Evolutionary conservation across 495 filamentous ascomycete species (phyloP).

Genomic region (Staphylotrichum longicolle): DNA sequence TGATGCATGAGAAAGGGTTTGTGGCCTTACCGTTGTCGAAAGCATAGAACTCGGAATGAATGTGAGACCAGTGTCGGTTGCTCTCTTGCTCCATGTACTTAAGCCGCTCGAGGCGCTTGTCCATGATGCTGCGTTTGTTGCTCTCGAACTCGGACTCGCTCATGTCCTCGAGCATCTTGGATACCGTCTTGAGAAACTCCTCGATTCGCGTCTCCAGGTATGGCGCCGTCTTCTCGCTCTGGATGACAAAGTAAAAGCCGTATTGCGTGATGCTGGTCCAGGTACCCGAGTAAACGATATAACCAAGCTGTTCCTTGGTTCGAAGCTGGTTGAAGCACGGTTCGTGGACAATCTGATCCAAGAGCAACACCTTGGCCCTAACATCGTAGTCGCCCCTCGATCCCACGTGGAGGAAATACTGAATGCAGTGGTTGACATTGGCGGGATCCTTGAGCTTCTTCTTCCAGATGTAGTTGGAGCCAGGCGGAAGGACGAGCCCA

Average conservation of each 20-base stretch:
- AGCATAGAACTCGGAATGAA: conserved; percentile 82
- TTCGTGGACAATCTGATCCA: conserved; percentile 91
- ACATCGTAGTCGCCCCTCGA: conserved; percentile 63
- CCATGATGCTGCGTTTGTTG: conserved; percentile 86
- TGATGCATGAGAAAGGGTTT: too few relatives aligned
- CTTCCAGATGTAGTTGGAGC: conserved; percentile 78
- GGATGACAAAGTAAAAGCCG: conserved; percentile 87
- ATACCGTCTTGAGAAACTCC: conserved; percentile 68
- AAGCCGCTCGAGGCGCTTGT: conserved; percentile 83
- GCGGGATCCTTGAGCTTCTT: conserved; percentile 78
- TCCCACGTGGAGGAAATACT: conserved; percentile 82
- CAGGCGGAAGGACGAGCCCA: conserved; percentile 72
- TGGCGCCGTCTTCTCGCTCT: conserved; percentile 79
- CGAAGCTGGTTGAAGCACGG: conserved; percentile 90
- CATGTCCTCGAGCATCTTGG: conserved; percentile 68
- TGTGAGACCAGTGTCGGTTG: conserved; percentile 76
- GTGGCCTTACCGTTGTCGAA: conserved; percentile 69
- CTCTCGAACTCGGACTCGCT: conserved; percentile 79
- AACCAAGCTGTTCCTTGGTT: conserved; percentile 97
- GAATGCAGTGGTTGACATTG: conserved; percentile 96
- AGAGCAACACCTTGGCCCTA: conserved; percentile 72
- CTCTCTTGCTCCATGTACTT: conserved; percentile 91
- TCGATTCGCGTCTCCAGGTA: conserved; percentile 89
- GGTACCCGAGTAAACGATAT: conserved; percentile 85
- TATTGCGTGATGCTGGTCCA: conserved; percentile 68